Base-by-base conservation (phyloP, 2,329 filamentous ascomycete genomes). In the Setomelanomma holmii region DNA sequence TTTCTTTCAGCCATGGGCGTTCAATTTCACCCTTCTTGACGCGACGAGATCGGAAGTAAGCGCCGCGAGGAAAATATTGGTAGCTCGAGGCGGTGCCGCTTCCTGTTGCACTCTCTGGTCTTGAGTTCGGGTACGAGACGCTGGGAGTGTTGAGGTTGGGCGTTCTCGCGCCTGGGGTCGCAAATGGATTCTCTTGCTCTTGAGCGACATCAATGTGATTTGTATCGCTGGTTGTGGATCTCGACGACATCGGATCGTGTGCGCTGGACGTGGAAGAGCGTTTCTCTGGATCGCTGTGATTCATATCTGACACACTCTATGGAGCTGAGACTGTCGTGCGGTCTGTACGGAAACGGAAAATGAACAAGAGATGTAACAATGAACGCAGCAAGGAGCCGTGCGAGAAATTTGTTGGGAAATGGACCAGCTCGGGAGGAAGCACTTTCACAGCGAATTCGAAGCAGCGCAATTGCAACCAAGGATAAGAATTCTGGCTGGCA, bases 1-100 rank as follows among this genome's bases (percentile, higher is more conserved):
- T 86, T 69, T 86, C 87, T n/a, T 83, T 75, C 34, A 89, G 75
- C 91, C 91, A 95, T 11, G 90, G 89, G 76, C 90, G 88, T 70
- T 91, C 87, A 3, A 90, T 75, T 42, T 90, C 84, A 36, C 85
- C 89, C 71, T 91, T 90, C 69, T 82, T 84, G 27, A 93, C 83
- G 55, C 89, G 80, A 52, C 89, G 81, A 16, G 89, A 92, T 73
- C 87, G 87, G 69, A 93, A 93, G 76, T 88, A 67, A 12, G 49
- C 53, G 16, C 49, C 45, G 12, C 41, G 51, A 19, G 58, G 53
- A 34, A 33, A 42, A 16, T 49, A 42, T 6, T 56, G 51, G 39
- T 53, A 59, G 35, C 49, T 53, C 39, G 55, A 50, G 30, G 49
- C 45, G 4, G 47, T 47, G 30, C 53, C 53, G 42, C 49, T 48